Conservation (phyloP, 2,329 filamentous ascomycete genomes). For the Ceratocystis variospora region DNA sequence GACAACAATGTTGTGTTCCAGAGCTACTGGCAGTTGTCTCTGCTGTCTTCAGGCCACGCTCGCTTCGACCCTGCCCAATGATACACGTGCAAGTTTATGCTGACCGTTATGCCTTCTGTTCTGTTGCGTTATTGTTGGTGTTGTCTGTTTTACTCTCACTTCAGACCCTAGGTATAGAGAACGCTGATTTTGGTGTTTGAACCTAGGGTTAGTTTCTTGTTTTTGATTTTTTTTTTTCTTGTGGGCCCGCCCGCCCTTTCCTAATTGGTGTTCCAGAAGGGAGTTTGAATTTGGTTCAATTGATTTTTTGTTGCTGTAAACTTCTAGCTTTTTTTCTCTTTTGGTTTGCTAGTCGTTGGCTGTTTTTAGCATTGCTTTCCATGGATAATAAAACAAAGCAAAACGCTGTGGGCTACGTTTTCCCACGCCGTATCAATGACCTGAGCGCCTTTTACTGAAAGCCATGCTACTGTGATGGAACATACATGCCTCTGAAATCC, state of each 20-base stretch:
- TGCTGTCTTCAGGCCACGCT: slow-evolving; percentile 1
- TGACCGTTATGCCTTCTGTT: slow-evolving; percentile 1
- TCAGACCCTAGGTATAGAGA: neutral
- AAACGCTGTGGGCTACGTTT: neutral
- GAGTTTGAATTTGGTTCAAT: neutral
- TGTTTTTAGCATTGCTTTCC: slow-evolving; percentile 2
- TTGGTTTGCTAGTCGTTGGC: neutral
- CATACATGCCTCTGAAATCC: neutral
- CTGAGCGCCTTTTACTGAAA: neutral
- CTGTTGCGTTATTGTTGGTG: neutral
- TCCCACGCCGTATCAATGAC: neutral
- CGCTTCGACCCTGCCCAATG: neutral
- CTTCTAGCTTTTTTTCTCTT: neutral
- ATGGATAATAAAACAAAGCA: slow-evolving; percentile 3
- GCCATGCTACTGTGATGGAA: neutral
- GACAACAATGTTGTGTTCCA: slow-evolving; percentile 14
- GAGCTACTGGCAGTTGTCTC: slow-evolving; percentile 4
- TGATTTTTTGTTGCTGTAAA: neutral
- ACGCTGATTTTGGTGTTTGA: no score
- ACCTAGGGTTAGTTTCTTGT: neutral
- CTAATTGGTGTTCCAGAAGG: neutral
- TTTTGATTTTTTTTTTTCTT: neutral
- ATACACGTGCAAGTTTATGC: neutral
- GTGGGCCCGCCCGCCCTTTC: neutral
- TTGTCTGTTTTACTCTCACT: neutral